phyloP scores from a whole-genome alignment of 345 rosid genomes.

The Adansonia digitata region DNA sequence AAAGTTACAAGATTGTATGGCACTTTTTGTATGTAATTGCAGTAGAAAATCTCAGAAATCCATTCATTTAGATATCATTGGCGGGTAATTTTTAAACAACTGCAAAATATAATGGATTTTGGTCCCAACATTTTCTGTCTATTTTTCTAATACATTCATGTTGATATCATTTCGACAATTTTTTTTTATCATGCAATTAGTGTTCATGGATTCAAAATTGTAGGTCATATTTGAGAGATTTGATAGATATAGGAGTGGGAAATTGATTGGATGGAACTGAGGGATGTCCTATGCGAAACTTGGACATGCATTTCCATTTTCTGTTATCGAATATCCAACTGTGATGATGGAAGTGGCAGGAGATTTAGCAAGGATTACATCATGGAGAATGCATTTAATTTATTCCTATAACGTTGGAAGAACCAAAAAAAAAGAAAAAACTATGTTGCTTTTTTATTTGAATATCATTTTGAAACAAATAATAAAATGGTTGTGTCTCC shows the following conservation, averaged over 20 bases:
- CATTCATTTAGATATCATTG: too few relatives aligned
- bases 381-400: too few relatives aligned
- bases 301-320: slow-evolving; percentile 51
- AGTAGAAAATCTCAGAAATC: too few relatives aligned
- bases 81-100: slow-evolving; percentile 41
- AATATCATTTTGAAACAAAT: too few relatives aligned
- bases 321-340: slow-evolving; percentile 46
- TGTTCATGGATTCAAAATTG: background rate
- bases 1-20: too few relatives aligned
- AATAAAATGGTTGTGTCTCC: too few relatives aligned
- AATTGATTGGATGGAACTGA: slow-evolving; percentile 45
- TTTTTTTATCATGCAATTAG: background rate
- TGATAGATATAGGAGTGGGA: slow-evolving; percentile 60
- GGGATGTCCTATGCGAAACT: slow-evolving; percentile 54
- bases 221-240: slow-evolving; percentile 57
- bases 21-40: too few relatives aligned
- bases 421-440: too few relatives aligned
- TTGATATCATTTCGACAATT: background rate
- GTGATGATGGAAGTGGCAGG: slow-evolving; percentile 41
- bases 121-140: background rate
- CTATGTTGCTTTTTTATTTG: too few relatives aligned
- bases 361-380: too few relatives aligned
- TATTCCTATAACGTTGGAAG: too few relatives aligned
- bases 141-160: background rate
- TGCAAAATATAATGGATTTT: background rate